Conservation (phyloP, 108 stramenopile genomes). For the Skeletonema potamos region DNA sequence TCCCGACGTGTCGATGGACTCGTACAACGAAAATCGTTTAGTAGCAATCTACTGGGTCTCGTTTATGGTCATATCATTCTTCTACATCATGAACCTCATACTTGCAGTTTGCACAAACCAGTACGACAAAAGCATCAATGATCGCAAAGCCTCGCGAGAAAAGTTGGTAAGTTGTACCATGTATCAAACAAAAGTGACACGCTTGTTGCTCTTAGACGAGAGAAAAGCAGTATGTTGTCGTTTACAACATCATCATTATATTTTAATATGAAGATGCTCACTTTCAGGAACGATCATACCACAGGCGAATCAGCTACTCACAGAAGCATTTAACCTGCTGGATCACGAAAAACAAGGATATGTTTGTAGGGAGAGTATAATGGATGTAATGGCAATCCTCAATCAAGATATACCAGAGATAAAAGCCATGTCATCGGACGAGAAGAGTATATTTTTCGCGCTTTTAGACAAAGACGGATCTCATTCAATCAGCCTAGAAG, state of each 20-base stretch:
- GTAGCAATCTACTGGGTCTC: conserved; percentile 65
- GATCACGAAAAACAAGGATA: conserved; percentile 37
- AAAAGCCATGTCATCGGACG: conserved; percentile 47
- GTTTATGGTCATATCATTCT: conserved; percentile 77
- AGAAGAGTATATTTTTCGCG: conserved; percentile 53
- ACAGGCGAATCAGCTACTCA: conserved; percentile 38
- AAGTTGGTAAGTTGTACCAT: no score
- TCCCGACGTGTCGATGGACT: conserved; percentile 83
- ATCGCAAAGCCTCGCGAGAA: conserved; percentile 26
- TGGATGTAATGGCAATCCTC: conserved; percentile 58
- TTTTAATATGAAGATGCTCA: no score
- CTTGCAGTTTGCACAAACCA: conserved; percentile 62
- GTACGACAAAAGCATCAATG: conserved; percentile 57
- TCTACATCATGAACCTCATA: conserved; percentile 80
- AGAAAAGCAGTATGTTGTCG: no score
- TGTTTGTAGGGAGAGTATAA: conserved; percentile 59
- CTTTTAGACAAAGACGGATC: conserved; percentile 62
- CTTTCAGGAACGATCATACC: no score
- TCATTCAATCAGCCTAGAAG: conserved; percentile 42
- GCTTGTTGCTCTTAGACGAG: no score
- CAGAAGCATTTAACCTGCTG: conserved; percentile 61
- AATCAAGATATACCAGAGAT: conserved; percentile 81
- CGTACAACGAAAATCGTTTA: conserved; percentile 69
- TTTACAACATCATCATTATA: no score
- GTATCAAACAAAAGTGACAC: no score